phyloP scores from a whole-genome alignment of 1,139 yeast species.

The Scheffersomyces lignicola region DNA sequence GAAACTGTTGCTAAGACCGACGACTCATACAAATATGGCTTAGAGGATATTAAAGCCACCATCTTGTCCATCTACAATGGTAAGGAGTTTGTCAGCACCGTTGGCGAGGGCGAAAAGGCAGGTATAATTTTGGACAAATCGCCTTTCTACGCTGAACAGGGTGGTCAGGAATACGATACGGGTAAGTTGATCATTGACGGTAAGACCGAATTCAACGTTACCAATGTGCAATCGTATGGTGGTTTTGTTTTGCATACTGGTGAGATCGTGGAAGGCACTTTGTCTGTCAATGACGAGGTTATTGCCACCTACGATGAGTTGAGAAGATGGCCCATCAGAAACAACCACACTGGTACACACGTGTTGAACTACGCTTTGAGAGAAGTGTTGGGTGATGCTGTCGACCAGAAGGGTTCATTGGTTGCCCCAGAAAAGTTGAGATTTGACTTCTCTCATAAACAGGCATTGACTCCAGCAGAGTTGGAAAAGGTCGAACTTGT shows the following conservation, averaged over 20 bases:
- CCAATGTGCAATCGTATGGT: conserved; percentile 87
- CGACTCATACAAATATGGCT: conserved; percentile 73
- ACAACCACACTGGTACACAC: conserved; percentile 98
- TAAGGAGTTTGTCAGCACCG: conserved; percentile 51
- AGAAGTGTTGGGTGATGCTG: conserved; percentile 80
- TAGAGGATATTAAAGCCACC: conserved; percentile 59
- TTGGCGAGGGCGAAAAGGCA: conserved; percentile 50
- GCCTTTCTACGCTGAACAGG: conserved; percentile 97
- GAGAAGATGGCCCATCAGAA: conserved; percentile 95
- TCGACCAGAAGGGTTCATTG: conserved; percentile 95
- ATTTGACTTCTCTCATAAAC: conserved; percentile 93
- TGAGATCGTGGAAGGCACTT: conserved; percentile 68
- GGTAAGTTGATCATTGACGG: conserved; percentile 93
- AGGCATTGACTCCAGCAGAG: conserved; percentile 71
- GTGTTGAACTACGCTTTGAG: conserved; percentile 86
- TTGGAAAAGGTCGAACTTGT: conserved; percentile 73
- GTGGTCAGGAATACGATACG: conserved; percentile 97
- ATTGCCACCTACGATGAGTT: conserved; percentile 89
- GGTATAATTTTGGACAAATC: conserved; percentile 88
- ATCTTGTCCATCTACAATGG: conserved; percentile 76
- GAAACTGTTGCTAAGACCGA: conserved; percentile 74
- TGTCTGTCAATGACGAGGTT: conserved; percentile 66
- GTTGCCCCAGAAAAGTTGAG: conserved; percentile 95
- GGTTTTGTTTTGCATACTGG: conserved; percentile 98
- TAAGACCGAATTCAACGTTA: conserved; percentile 79